Evolutionary conservation across 2,329 filamentous ascomycete species (phyloP).

Genomic region (Xylaria sp.): DNA sequence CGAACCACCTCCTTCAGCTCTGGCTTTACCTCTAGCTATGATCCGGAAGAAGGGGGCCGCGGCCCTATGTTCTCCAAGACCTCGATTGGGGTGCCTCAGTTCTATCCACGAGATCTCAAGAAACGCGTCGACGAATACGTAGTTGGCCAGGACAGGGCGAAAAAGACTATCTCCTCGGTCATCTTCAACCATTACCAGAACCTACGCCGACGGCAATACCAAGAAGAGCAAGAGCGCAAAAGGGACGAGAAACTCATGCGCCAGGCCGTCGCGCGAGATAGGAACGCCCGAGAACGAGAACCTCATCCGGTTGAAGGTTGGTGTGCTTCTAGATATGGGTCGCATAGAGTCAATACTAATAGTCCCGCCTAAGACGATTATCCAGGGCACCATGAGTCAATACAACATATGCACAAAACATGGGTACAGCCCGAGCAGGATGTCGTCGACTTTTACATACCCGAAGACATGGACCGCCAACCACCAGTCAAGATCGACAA

Average conservation of each 20-base stretch:
- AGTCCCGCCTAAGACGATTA: conserved; percentile 63
- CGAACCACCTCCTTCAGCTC: conserved; percentile 64
- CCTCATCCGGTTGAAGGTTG: conserved; percentile 83
- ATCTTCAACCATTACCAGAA: conserved; percentile 98
- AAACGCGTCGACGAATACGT: conserved; percentile 95
- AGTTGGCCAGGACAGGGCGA: conserved; percentile 92
- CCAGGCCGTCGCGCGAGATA: conserved; percentile 76
- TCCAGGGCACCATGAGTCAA: conserved; percentile 62
- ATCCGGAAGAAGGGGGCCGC: conserved; percentile 65
- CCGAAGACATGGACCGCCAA: conserved; percentile 58
- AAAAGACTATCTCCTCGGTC: conserved; percentile 91
- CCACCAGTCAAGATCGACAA: conserved; percentile 84
- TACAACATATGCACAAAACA: conserved; percentile 55
- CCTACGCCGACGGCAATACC: conserved; percentile 79
- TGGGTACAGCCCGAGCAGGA: conserved; percentile 49
- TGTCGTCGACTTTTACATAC: conserved; percentile 60
- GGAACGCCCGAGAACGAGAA: conserved; percentile 67
- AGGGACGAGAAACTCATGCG: conserved; percentile 73
- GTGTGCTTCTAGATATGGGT: conserved; percentile 40
- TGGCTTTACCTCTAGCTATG: conserved; percentile 69
- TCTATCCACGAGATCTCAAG: conserved; percentile 79
- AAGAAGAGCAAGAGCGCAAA: conserved; percentile 74
- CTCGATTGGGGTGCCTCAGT: conserved; percentile 69
- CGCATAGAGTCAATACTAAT: conserved; percentile 52
- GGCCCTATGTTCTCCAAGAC: conserved; percentile 69